These are phyloP conservation scores for Escovopsis sp. DNA, from an alignment of 2,329 filamentous ascomycete genomes.

Conservation along the genomic window DNA sequence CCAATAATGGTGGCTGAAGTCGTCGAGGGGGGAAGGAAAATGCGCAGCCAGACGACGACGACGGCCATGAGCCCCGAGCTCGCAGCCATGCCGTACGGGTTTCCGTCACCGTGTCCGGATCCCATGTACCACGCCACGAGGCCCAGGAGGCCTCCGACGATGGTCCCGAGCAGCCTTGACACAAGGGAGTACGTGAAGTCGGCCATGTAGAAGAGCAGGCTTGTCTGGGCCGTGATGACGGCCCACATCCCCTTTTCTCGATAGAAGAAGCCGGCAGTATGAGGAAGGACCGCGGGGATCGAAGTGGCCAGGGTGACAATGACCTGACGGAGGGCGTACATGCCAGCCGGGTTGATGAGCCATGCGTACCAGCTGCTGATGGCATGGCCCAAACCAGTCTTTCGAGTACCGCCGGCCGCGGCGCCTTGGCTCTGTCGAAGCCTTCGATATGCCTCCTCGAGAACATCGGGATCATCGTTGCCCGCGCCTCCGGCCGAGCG, in stretches of 20 bases:
- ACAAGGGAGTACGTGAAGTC: conserved; percentile 34
- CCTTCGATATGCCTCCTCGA: conserved; percentile 19
- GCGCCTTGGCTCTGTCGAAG: conserved; percentile 21
- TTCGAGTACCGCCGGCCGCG: conserved; percentile 1
- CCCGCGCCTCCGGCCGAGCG: conserved; percentile 9
- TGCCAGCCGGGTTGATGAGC: conserved; percentile 26
- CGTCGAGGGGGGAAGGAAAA: conserved; percentile 18
- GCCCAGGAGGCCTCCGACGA: conserved; percentile 31
- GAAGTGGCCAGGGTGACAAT: conserved; percentile 28
- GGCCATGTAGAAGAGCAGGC: conserved; percentile 32
- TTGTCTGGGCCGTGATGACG: conserved; percentile 35
- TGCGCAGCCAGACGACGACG: conserved; percentile 20
- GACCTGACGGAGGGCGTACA: conserved; percentile 34
- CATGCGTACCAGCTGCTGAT: conserved; percentile 22
- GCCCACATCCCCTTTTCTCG: conserved; percentile 37
- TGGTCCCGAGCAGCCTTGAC: conserved; percentile 25
- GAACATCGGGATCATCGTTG: conserved; percentile 9
- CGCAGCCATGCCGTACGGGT: conserved; percentile 34
- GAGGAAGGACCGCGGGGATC: conserved; percentile 27
- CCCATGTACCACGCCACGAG: conserved; percentile 37
- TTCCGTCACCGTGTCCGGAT: conserved; percentile 30
- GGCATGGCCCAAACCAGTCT: conserved; percentile 9
- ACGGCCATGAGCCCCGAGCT: conserved; percentile 24
- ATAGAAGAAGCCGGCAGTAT: conserved; percentile 33
- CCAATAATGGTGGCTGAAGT: conserved; percentile 18